Evolutionary conservation across 2,329 filamentous ascomycete species (phyloP).

Genomic region (Botrytis tulipae): DNA sequence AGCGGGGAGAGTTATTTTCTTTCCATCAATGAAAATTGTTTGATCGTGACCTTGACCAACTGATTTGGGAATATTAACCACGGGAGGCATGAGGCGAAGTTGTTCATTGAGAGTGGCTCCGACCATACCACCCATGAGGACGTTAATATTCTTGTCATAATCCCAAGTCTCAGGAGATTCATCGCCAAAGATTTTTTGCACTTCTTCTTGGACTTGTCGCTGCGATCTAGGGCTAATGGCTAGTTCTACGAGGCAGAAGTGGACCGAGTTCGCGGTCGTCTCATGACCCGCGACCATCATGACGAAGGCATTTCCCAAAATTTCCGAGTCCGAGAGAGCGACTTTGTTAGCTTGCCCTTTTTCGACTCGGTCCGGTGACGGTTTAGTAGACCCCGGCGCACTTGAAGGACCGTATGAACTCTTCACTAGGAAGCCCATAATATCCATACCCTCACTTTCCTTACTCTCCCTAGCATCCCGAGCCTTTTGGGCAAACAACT

Average conservation of each 20-base stretch:
- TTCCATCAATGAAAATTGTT: conserved; percentile 45
- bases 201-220: conserved; percentile 63
- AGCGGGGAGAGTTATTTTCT: conserved; percentile 25
- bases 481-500: conserved; percentile 54
- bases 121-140: conserved; percentile 65
- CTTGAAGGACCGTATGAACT: conserved; percentile 41
- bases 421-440: conserved; percentile 52
- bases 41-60: conserved; percentile 52
- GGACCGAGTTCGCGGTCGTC: conserved; percentile 72
- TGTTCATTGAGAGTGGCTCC: conserved; percentile 78
- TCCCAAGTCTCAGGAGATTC: conserved; percentile 62
- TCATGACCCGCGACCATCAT: conserved; percentile 75
- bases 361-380: conserved; percentile 43
- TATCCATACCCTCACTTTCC: conserved; percentile 49
- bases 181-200: conserved; percentile 63
- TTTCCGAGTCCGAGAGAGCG: conserved; percentile 60
- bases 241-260: conserved; percentile 68
- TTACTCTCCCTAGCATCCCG: conserved; percentile 43
- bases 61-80: conserved; percentile 70
- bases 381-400: conserved; percentile 37
- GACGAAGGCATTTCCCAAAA: conserved; percentile 70
- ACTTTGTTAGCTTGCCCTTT: conserved; percentile 54
- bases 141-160: conserved; percentile 65
- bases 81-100: conserved; percentile 69
- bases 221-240: conserved; percentile 65